A percentile compares a stretch with the other conserved stretches of the same genome.
Evolutionary conservation across 1,284 basidiomycete genomes (phyloP).

Genomic region (Cryptococcus amylolentus): DNA sequence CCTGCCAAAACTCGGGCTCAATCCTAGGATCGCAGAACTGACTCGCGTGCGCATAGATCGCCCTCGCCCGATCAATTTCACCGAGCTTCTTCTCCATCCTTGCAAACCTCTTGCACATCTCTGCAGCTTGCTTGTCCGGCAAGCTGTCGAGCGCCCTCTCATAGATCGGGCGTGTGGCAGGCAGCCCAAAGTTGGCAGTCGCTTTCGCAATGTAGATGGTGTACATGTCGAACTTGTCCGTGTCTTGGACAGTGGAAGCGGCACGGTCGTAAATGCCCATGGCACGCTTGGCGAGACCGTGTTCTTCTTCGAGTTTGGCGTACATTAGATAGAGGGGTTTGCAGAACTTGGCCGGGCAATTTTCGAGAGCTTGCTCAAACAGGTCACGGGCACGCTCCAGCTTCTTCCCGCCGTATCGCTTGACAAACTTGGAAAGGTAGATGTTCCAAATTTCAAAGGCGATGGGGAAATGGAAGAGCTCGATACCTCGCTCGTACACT

Average conservation of each 20-base stretch:
- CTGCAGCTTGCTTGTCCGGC: slow-evolving; percentile 90
- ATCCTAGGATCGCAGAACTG: slow-evolving; percentile 97
- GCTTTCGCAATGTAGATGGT: slow-evolving; percentile 97
- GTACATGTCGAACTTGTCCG: slow-evolving; percentile 98
- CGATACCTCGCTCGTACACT: slow-evolving; percentile 95
- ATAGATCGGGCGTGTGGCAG: slow-evolving; percentile 95
- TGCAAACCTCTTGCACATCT: slow-evolving; percentile 96
- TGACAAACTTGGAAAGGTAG: slow-evolving; percentile 94
- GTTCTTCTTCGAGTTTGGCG: slow-evolving; percentile 88
- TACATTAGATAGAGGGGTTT: slow-evolving; percentile 96
- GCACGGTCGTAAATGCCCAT: slow-evolving; percentile 97
- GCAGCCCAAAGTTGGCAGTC: slow-evolving; percentile 89
- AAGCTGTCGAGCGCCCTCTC: slow-evolving; percentile 91
- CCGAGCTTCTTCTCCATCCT: slow-evolving; percentile 95
- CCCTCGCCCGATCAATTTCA: slow-evolving; percentile 94
- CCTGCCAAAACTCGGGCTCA: slow-evolving; percentile 86
- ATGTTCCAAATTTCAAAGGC: slow-evolving; percentile 99
- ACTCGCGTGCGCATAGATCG: slow-evolving; percentile 93
- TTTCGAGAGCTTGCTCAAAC: slow-evolving; percentile 96
- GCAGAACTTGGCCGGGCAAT: slow-evolving; percentile 90
- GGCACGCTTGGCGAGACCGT: slow-evolving; percentile 89
- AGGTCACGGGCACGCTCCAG: slow-evolving; percentile 92
- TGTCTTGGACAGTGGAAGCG: slow-evolving; percentile 74
- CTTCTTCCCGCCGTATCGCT: slow-evolving; percentile 91
- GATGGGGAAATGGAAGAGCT: slow-evolving; percentile 95